Evolutionary conservation across 2,329 filamentous ascomycete species (phyloP).

Genomic region (Orbilia javanica): DNA sequence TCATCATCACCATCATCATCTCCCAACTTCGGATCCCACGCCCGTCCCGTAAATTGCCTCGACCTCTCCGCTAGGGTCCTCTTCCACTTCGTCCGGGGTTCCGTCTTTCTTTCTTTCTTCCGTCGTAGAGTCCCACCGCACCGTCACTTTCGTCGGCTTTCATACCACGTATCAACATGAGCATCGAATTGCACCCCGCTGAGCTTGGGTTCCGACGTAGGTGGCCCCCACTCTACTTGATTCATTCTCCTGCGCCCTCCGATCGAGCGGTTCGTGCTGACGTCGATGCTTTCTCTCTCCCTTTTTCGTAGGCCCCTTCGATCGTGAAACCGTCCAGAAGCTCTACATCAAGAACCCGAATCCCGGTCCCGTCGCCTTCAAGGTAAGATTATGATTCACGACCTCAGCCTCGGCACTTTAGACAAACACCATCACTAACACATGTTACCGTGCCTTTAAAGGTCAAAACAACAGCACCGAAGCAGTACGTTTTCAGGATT

Average conservation of each 20-base stretch:
- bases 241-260: slow-evolving; percentile 68
- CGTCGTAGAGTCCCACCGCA: slow-evolving; percentile 3
- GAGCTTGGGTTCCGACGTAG: slow-evolving; percentile 95
- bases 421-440: slow-evolving; percentile 47
- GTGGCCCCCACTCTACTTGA: slow-evolving; percentile 64
- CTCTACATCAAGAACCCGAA: slow-evolving; percentile 76
- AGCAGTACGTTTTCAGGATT: slow-evolving; percentile 78
- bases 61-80: neutral
- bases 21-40: slow-evolving; percentile 13
- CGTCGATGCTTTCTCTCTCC: slow-evolving; percentile 8
- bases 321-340: slow-evolving; percentile 74
- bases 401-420: slow-evolving; percentile 13
- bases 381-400: slow-evolving; percentile 69
- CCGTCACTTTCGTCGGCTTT: slow-evolving; percentile 7
- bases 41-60: slow-evolving; percentile 29
- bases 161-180: slow-evolving; percentile 74
- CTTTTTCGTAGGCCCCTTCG: slow-evolving; percentile 73
- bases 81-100: neutral
- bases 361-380: slow-evolving; percentile 75
- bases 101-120: neutral
- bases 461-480: slow-evolving; percentile 99
- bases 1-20: too few species aligned
- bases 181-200: slow-evolving; percentile 88
- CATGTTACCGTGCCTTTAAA: slow-evolving; percentile 64
- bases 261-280: slow-evolving; percentile 10